A percentile compares a stretch with the other conserved stretches of the same genome.
phyloP scores from a whole-genome alignment of 495 filamentous ascomycete species.

The Chlorociboria aeruginascens region DNA sequence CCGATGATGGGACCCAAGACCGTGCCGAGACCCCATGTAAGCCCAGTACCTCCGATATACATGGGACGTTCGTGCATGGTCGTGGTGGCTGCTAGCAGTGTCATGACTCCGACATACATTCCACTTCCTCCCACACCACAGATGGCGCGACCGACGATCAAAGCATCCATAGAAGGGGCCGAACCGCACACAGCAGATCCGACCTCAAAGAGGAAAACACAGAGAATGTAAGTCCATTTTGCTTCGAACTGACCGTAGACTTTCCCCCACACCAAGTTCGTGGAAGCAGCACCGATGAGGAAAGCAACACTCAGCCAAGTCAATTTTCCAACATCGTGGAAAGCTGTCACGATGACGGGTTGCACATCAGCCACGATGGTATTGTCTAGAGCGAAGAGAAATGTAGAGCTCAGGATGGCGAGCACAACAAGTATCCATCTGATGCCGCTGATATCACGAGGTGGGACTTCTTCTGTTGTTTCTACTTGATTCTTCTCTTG shows the following conservation, averaged over 20 bases:
- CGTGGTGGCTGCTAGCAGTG: conserved; percentile 30
- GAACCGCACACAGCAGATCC: conserved; percentile 44
- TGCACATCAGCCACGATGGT: conserved; percentile 52
- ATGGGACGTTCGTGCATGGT: conserved; percentile 30
- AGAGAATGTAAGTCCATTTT: conserved; percentile 41
- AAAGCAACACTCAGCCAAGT: conserved; percentile 47
- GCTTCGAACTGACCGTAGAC: conserved; percentile 38
- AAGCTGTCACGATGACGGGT: conserved; percentile 34
- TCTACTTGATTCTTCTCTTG: conserved; percentile 3
- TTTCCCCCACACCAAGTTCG: conserved; percentile 32
- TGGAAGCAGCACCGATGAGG: conserved; percentile 33
- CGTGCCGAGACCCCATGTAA: conserved; percentile 39
- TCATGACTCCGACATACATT: conserved; percentile 40
- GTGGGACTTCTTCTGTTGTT: conserved; percentile 3
- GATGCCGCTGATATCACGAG: conserved; percentile 12
- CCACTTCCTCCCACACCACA: conserved; percentile 33
- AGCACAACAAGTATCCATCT: conserved; percentile 13
- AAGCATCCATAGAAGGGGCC: conserved; percentile 35
- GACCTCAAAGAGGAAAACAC: conserved; percentile 35
- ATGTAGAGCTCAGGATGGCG: conserved; percentile 13
- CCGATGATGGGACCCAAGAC: conserved; percentile 51
- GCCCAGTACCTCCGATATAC: conserved; percentile 33
- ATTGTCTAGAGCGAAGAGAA: conserved; percentile 21
- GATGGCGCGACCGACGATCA: conserved; percentile 42
- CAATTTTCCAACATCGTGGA: conserved; percentile 40